Percentiles rank a stretch among this genome's conserved stretches.
Conservation (phyloP, 495 filamentous ascomycete genomes). For the Xylaria nigripes region DNA sequence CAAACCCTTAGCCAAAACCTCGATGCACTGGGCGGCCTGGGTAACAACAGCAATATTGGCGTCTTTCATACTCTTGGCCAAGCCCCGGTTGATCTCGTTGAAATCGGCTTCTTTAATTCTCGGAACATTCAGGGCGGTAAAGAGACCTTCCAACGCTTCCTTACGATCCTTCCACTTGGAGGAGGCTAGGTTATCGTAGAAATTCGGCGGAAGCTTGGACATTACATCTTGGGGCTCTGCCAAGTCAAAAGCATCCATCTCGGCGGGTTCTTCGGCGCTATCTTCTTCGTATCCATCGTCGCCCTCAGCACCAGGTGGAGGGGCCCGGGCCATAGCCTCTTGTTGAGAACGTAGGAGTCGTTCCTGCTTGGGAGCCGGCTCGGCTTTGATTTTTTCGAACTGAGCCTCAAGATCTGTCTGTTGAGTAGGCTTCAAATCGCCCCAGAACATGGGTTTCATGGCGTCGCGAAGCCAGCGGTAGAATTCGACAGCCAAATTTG, state of each 20-base stretch:
- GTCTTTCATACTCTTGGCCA: constrained; percentile 98
- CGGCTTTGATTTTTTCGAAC: constrained; percentile 87
- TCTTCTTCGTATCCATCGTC: constrained; percentile 53
- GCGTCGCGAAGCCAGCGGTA: constrained; percentile 97
- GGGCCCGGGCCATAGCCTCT: constrained; percentile 64
- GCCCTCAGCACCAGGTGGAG: constrained; percentile 46
- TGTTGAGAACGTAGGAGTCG: constrained; percentile 83
- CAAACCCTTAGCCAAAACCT: constrained; percentile 82
- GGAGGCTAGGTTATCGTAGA: constrained; percentile 72
- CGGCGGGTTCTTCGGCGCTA: constrained; percentile 58
- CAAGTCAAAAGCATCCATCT: constrained; percentile 78
- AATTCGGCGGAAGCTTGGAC: constrained; percentile 72
- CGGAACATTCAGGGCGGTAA: constrained; percentile 70
- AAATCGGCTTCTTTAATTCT: constrained; percentile 88
- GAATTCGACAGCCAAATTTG: constrained; percentile 84
- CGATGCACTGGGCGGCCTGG: constrained; percentile 88
- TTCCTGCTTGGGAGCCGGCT: constrained; percentile 82
- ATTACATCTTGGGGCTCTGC: constrained; percentile 84
- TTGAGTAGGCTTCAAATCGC: constrained; percentile 89
- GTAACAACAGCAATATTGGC: constrained; percentile 94
- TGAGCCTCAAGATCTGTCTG: constrained; percentile 89
- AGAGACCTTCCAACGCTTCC: constrained; percentile 81
- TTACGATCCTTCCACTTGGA: constrained; percentile 99
- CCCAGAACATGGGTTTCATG: constrained; percentile 98
- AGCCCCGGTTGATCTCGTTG: constrained; percentile 65